phyloP scores from a whole-genome alignment of 148 eudicot species.

The Rhododendron ferrugineum region DNA sequence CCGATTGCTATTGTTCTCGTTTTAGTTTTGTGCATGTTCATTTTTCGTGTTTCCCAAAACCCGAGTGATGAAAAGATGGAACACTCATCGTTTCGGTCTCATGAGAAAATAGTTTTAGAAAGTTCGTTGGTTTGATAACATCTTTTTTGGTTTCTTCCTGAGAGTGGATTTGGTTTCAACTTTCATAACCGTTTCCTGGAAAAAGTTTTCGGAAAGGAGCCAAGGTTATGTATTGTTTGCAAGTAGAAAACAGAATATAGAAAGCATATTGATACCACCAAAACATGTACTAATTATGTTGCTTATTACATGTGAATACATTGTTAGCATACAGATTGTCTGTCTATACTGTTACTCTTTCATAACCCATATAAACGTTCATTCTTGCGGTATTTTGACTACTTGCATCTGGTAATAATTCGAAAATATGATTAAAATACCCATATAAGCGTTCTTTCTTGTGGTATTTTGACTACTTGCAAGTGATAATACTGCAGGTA shows the following conservation, averaged over 20 bases:
- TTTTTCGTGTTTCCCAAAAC: neutral
- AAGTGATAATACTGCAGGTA: slow-evolving; percentile 31
- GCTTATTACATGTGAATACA: neutral
- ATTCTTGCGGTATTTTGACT: neutral
- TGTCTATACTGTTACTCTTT: neutral
- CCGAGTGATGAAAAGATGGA: neutral
- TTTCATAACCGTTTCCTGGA: neutral
- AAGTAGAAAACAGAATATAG: neutral
- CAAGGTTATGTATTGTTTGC: neutral
- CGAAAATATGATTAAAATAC: neutral
- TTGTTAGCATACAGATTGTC: neutral
- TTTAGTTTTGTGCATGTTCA: neutral
- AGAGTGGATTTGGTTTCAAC: neutral
- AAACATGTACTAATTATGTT: neutral
- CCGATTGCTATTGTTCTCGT: neutral
- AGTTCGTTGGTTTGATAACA: neutral
- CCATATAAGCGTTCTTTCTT: no score
- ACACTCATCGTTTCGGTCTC: neutral
- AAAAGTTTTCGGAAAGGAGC: neutral
- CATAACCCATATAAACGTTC: neutral
- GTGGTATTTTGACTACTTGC: neutral
- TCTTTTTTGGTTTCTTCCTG: neutral
- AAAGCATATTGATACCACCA: neutral
- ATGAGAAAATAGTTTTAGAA: neutral
- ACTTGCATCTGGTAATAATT: neutral